These are phyloP conservation scores for Hysterium pulicare DNA, from an alignment of 2,329 filamentous ascomycete genomes.

Conservation along the genomic window DNA sequence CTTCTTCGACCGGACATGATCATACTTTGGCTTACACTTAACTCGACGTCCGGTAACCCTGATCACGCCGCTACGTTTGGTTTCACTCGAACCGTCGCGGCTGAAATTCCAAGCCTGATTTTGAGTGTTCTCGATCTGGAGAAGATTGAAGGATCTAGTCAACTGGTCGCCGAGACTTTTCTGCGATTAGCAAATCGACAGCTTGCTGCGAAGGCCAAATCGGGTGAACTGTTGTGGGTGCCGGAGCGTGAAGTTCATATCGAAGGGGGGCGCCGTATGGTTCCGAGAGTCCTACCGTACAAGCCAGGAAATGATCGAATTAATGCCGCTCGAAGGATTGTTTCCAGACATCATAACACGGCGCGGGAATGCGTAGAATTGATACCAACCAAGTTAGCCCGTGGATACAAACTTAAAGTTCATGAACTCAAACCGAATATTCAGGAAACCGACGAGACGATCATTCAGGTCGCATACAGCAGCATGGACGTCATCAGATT, in stretches of 20 bases:
- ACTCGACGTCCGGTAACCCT: background rate
- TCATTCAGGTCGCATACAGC: background rate
- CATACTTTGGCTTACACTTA: background rate
- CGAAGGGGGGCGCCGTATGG: background rate
- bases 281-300: background rate
- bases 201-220: background rate
- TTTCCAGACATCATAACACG: background rate
- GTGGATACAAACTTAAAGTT: background rate
- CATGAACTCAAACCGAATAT: background rate
- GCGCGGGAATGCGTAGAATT: background rate
- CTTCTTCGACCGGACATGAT: background rate
- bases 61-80: background rate
- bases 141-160: background rate
- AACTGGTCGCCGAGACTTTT: background rate
- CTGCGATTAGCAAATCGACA: background rate
- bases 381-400: background rate
- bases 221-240: background rate
- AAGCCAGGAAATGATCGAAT: background rate
- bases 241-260: background rate
- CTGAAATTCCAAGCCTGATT: background rate
- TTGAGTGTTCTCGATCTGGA: background rate
- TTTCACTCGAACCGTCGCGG: background rate
- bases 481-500: background rate
- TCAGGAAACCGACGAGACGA: background rate
- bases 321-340: background rate